Evolutionary conservation across 2,329 filamentous ascomycete genomes (phyloP), one percentile per base, ranked within the genome.

Genomic region (Colletotrichum magnum): DNA sequence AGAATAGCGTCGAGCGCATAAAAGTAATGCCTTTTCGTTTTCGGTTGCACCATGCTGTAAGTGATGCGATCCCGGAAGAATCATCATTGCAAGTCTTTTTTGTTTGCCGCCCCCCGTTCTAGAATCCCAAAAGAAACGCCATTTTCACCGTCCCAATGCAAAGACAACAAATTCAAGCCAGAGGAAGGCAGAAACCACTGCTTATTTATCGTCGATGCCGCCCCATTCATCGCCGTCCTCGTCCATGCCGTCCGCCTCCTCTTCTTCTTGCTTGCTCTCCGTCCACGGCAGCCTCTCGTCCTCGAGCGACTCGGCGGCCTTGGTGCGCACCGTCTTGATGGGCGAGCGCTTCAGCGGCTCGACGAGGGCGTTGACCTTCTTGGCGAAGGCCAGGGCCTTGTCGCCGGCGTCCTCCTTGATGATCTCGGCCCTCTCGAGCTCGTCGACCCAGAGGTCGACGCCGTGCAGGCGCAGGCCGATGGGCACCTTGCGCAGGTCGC

Each of bases 371-470:
- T 90, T 82, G 60, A 93, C 71, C 39, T 76, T 77, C 64, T 85
- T 81, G 26, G 92, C 74, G 47, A 92, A 89, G 48, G 81, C 81
- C 54, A 78, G 79, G 21, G 79, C 82, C 36, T 75, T 75, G 6
- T 76, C 75, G 4, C 76, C 75, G 13, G 77, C 80, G 10, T 80
- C 81, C 43, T 81, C 80, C 13, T 64, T 74, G 24, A 90, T 73
- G 43, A 88, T 84, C 61, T 90, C 88, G 41, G 90, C 88, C 76
- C 90, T 91, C 80, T 95, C 93, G 75, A 95, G 80, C 85, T 98
- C 95, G 79, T 98, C 96, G 9, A 97, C 88, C 89, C 93, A 98
- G 62, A 98, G 88, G 82, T 99, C 96, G 72, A 97, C 80, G 15
- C 95, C 88, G 81, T 99, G 96, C 79, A 97, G 90, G 71, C 94